Base-by-base conservation (phyloP, 1,284 basidiomycete species). In the Anthracocystis panici-leucophaei region DNA sequence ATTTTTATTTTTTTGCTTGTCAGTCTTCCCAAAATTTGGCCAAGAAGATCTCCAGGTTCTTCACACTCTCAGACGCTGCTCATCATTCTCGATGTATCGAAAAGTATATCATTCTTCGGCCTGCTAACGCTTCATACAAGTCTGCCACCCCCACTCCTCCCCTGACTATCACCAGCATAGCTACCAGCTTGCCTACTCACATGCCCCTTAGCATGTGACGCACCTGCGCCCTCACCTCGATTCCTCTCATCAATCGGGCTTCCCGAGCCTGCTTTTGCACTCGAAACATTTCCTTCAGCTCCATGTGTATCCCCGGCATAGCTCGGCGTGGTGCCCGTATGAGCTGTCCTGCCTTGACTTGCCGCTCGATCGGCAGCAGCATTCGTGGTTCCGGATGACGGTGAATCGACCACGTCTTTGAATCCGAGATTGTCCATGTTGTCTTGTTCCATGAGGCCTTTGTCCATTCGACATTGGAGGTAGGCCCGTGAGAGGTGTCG, bases 401-500 rank as follows among this genome's bases (percentile, higher is more conserved):
- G 38, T 0, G 57, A 56, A 4, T 61, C 46, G 11, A 41, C 35
- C 9, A 79, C 50, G 25, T 78, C 79, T 10, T 56, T 68, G 57
- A 82, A 84, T 1, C 82, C 82, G 2, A 84, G 60, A 27, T 84
- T 82, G 29, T 66, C 58, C 66, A 84, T 80, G 38, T 79, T 56
- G 61, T 84, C 82, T 11, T 77, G 67, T 11, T 84, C 82, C 82
- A 84, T 84, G 11, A 84, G 57, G 0, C 81, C 76, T 51, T 92
- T 92, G 83, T 91, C 89, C 95, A 99, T 99, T 70, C 95, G 88
- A 85, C 95, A 99, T 71, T 93, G 90, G 44, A 98, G 88, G 82
- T 98, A 98, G 38, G 91, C 89, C 79, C 90, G 92, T 82, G 91
- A 93, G 76, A 93, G 86, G 40, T 89, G 87, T 60, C 95, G 89